Conservation (phyloP, 202 grass and related monocot genomes). For the Carex arenaria region DNA sequence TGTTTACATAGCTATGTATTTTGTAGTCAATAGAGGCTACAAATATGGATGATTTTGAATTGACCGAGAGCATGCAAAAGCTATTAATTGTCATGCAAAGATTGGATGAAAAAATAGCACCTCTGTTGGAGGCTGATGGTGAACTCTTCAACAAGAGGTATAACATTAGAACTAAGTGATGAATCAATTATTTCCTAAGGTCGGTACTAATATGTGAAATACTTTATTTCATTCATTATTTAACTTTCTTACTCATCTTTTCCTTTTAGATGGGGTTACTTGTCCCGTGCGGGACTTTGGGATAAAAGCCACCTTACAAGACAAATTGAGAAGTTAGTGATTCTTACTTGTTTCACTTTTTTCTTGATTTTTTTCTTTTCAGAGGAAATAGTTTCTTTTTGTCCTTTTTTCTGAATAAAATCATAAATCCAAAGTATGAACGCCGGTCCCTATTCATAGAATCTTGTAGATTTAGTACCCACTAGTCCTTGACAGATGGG, state of each 20-base stretch:
- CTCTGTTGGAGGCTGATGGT: slow-evolving; percentile 85
- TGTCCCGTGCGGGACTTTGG: slow-evolving; percentile 90
- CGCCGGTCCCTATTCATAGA: neutral
- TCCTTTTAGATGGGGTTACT: slow-evolving; percentile 85
- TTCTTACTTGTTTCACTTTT: neutral
- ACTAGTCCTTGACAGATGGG: neutral
- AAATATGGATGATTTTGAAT: slow-evolving; percentile 84
- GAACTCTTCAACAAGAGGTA: slow-evolving; percentile 98
- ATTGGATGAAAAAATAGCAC: slow-evolving; percentile 85
- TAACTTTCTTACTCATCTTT: slow-evolving; percentile 22
- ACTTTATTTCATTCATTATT: slow-evolving; percentile 5
- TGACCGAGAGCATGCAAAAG: slow-evolving; percentile 93
- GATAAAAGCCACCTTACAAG: slow-evolving; percentile 94
- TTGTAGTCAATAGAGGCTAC: slow-evolving; percentile 75
- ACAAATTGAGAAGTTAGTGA: slow-evolving; percentile 89
- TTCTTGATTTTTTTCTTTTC: neutral
- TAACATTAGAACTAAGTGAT: slow-evolving; percentile 7
- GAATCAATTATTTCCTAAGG: slow-evolving; percentile 22
- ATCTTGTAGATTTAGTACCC: neutral
- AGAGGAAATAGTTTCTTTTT: neutral
- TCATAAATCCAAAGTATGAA: neutral
- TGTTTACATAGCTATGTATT: slow-evolving; percentile 2
- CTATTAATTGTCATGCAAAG: slow-evolving; percentile 91
- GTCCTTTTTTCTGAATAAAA: neutral
- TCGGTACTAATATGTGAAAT: slow-evolving; percentile 1